Evolutionary conservation across 1,284 basidiomycete genomes (phyloP), one percentile per base, ranked within the genome.

Genomic region (Xerocomus amazonicus): DNA sequence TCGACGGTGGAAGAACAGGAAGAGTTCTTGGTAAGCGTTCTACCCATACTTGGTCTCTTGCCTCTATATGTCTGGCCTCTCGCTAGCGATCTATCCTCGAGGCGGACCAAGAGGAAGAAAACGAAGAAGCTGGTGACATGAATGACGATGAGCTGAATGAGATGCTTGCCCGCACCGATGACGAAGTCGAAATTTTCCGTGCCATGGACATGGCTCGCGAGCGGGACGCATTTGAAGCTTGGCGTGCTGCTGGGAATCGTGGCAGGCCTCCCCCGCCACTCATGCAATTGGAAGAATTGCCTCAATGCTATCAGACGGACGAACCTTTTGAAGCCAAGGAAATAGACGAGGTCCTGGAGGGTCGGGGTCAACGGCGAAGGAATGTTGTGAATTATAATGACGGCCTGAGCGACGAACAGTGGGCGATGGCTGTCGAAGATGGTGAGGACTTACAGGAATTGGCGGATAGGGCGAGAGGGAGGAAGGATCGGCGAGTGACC

Each of bases 1-100:
- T 97, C 95, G 16, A 97, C 94, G 2, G 90, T 92, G 54, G 95
- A 97, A 67, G 97, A 99, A 70, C 94, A 97, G 62, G 97, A 99
- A 67, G 88, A 92, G 63, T 88, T 96, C 60, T 73, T 98, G 70
- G 90, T 92, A 65, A 67, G 87, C 68, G 53, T 40, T 56, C 57
- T 39, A 42, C 32, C 52, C 29, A 40, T 10, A 47, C 9, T 7
- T 29, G 14, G 3, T n/a, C 13, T 9, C 17, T 32, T 13, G 4
- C 19, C 50, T 40, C 33, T 32, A 47, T 43, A 45, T 34, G 16
- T 36, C 55, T 39, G 53, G n/a, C 23, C 36, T 36, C 36, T 48
- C 26, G 60, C 19, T 61, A 90, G 88, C 88, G 83, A 45, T 91
- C 83, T 9, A 88, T 92, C 55, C 76, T 91, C n/a, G 88, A 93